Evolutionary conservation across 192 early-diverging fungal genomes (phyloP).

Genomic region (Phlyctochytrium planicorne): DNA sequence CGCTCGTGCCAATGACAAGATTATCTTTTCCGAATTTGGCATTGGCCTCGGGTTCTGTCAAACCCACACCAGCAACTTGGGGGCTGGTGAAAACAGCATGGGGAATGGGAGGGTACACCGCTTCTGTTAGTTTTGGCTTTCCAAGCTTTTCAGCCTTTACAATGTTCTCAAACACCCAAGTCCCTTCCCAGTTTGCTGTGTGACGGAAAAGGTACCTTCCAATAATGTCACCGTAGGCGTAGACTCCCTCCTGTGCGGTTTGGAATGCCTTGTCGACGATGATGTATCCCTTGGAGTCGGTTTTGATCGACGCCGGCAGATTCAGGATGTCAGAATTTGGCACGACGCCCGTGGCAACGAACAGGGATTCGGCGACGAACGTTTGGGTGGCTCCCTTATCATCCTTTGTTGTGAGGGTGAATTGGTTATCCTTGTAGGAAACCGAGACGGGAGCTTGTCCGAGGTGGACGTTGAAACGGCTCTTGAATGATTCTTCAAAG

Average conservation of each 20-base stretch:
- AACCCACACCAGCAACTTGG: slow-evolving; percentile 39
- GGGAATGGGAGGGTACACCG: slow-evolving; percentile 39
- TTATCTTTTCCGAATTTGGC: slow-evolving; percentile 16
- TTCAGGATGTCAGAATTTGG: slow-evolving; percentile 23
- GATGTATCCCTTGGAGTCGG: slow-evolving; percentile 21
- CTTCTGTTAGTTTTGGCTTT: not conserved
- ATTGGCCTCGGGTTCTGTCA: slow-evolving; percentile 26
- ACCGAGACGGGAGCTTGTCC: slow-evolving; percentile 10
- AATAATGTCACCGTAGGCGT: slow-evolving; percentile 37
- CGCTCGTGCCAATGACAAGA: slow-evolving; percentile 27
- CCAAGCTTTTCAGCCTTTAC: slow-evolving; percentile 10
- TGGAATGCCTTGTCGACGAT: slow-evolving; percentile 26
- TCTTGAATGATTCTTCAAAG: slow-evolving; percentile 27
- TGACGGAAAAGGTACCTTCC: slow-evolving; percentile 41
- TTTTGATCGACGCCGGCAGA: slow-evolving; percentile 11
- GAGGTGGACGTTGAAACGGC: slow-evolving; percentile 15
- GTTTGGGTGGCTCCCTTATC: not conserved
- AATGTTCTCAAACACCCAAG: slow-evolving; percentile 32
- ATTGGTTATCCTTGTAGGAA: slow-evolving; percentile 18
- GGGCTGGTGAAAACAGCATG: slow-evolving; percentile 41
- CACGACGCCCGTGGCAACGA: slow-evolving; percentile 36
- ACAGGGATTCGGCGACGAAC: slow-evolving; percentile 11
- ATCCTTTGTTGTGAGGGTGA: not conserved
- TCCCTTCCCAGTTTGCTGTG: slow-evolving; percentile 39
- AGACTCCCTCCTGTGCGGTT: slow-evolving; percentile 26